Percentiles rank a stretch among this genome's conserved stretches.
phyloP scores from a whole-genome alignment of 2,329 filamentous ascomycete species.

The Ceratocystis cubensis region DNA sequence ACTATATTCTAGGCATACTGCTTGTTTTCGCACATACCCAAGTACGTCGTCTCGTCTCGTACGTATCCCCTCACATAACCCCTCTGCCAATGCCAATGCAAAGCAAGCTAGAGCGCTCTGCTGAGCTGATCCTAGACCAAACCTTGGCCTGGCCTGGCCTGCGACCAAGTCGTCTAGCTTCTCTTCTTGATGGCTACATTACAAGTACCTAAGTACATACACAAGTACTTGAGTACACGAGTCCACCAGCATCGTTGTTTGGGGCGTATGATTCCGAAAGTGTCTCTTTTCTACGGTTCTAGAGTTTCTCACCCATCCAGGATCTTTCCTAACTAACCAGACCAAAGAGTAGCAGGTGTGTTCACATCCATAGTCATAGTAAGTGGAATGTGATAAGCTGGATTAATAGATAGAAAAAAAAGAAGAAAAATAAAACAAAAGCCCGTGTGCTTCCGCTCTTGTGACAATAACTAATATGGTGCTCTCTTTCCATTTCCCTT shows the following conservation, averaged over 20 bases:
- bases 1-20: too few species aligned
- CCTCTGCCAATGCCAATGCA: slow-evolving; percentile 3
- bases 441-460: slow-evolving; percentile 1
- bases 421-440: background rate
- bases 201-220: background rate
- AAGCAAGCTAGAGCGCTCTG: slow-evolving; percentile 3
- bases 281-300: background rate
- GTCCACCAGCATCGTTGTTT: background rate
- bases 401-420: background rate
- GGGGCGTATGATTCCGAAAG: slow-evolving; percentile 5
- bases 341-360: background rate
- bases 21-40: background rate
- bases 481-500: background rate
- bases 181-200: background rate
- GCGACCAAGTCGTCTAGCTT: background rate
- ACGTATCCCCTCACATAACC: background rate
- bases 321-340: slow-evolving; percentile 1
- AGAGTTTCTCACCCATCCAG: slow-evolving; percentile 5
- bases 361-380: background rate
- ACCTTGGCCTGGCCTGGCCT: background rate
- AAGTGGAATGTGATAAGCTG: background rate
- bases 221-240: background rate
- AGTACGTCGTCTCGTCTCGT: background rate
- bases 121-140: slow-evolving; percentile 4
- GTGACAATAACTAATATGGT: background rate